These are phyloP conservation scores for Coemansia sp. DNA, from an alignment of 192 early-diverging fungal genomes.

Conservation along the genomic window DNA sequence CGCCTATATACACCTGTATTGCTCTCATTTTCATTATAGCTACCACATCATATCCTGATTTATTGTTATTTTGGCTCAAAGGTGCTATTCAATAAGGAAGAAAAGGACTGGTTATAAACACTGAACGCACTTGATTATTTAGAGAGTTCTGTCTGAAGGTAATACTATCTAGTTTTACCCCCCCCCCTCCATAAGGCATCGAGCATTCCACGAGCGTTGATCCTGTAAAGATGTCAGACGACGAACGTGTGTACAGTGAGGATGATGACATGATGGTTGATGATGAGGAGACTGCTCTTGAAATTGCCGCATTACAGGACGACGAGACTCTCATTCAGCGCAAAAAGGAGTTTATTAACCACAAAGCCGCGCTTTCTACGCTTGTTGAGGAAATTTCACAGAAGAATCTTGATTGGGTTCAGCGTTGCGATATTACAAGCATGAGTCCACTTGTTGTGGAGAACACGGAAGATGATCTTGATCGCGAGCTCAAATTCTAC, in stretches of 20 bases:
- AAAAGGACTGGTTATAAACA: too few relatives aligned
- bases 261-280: slow-evolving; percentile 30
- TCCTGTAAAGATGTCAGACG: slow-evolving; percentile 25
- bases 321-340: slow-evolving; percentile 18
- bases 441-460: slow-evolving; percentile 54
- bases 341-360: slow-evolving; percentile 45
- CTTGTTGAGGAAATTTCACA: slow-evolving; percentile 63
- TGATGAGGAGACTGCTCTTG: slow-evolving; percentile 54
- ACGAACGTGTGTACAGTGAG: slow-evolving; percentile 9
- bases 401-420: slow-evolving; percentile 68
- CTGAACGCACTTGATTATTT: too few relatives aligned
- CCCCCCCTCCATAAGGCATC: not conserved
- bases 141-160: not conserved
- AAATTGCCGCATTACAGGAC: slow-evolving; percentile 49
- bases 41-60: too few relatives aligned
- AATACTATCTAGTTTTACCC: not conserved
- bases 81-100: too few relatives aligned
- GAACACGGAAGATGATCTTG: slow-evolving; percentile 83
- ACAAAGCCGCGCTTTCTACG: slow-evolving; percentile 59
- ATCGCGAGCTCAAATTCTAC: slow-evolving; percentile 93
- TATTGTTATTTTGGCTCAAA: too few relatives aligned
- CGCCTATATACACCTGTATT: too few relatives aligned
- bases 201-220: not conserved
- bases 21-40: too few relatives aligned
- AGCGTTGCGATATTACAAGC: slow-evolving; percentile 67